phyloP scores from a whole-genome alignment of 169 alveolate species.

The Perkinsus marinus region DNA sequence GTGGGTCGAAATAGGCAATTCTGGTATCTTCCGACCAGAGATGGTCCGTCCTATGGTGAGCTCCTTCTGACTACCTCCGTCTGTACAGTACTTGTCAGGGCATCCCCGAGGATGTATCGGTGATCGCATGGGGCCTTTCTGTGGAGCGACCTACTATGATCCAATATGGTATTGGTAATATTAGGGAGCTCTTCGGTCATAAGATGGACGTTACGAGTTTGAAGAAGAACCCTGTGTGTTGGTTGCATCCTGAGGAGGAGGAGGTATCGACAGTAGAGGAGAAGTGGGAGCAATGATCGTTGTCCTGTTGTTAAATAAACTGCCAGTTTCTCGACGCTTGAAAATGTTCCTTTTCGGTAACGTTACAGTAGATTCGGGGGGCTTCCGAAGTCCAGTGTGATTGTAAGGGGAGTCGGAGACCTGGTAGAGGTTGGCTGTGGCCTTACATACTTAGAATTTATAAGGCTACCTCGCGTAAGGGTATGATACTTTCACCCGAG shows the following conservation, averaged over 20 bases:
- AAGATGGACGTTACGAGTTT: constrained; percentile 13
- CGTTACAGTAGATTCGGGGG: no score
- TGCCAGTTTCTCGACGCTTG: background rate
- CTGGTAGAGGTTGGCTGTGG: no score
- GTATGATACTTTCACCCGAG: no score
- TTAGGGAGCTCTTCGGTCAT: constrained; percentile 92
- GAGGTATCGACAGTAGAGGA: background rate
- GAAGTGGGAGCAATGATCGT: no score
- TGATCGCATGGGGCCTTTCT: constrained; percentile 98
- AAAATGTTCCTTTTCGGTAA: no score
- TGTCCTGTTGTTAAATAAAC: background rate
- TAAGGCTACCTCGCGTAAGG: no score
- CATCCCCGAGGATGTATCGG: constrained; percentile 88
- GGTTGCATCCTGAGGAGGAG: background rate
- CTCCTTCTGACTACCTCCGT: background rate
- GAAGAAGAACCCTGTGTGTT: background rate
- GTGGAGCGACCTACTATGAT: constrained; percentile 98
- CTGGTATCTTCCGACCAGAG: constrained; percentile 99
- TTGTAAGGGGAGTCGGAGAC: no score
- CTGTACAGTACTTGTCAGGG: constrained; percentile 56
- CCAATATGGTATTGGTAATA: constrained; percentile 81
- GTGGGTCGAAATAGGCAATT: constrained; percentile 87
- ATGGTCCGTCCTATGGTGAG: constrained; percentile 86
- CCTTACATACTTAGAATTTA: no score
- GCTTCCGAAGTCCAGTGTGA: no score